Percentiles rank a stretch among this genome's conserved stretches.
Conservation (phyloP, 31 red algal species). For the Porphyra umbilicalis region DNA sequence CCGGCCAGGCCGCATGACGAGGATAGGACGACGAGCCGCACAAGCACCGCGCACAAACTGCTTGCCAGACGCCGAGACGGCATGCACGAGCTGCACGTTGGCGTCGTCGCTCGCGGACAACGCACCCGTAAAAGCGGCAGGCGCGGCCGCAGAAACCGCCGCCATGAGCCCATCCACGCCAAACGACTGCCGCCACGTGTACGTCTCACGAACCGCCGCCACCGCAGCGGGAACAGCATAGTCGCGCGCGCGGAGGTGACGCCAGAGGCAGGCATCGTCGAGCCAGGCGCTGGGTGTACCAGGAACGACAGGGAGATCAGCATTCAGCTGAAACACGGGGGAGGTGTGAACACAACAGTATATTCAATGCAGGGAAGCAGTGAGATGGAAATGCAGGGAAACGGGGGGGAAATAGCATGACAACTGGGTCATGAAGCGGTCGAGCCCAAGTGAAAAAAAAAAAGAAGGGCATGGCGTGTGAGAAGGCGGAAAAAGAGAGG, state of each 20-base stretch:
- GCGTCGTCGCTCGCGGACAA: conserved; percentile 16
- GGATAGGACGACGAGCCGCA: conserved; percentile 11
- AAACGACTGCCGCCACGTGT: conserved; percentile 46
- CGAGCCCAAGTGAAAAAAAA: not conserved
- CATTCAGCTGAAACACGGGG: not conserved
- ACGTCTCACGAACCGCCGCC: conserved; percentile 20
- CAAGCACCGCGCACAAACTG: conserved; percentile 41
- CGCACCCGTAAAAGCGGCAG: conserved; percentile 11
- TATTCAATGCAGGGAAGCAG: too few relatives aligned
- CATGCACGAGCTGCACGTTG: conserved; percentile 28
- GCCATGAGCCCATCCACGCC: conserved; percentile 21
- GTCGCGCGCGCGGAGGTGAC: conserved; percentile 43
- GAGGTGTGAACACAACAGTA: not conserved
- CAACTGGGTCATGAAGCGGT: not conserved
- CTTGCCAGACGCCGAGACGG: conserved; percentile 51
- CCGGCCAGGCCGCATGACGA: conserved; percentile 31
- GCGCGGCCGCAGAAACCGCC: not conserved
- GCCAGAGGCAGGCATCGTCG: conserved; percentile 26
- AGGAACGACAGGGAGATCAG: not conserved
- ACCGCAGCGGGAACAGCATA: conserved; percentile 28
- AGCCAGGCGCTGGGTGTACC: conserved; percentile 14
- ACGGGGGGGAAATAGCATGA: too few relatives aligned
- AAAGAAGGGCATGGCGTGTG: too few relatives aligned
- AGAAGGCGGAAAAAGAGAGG: too few relatives aligned
- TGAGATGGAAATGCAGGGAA: too few relatives aligned